phyloP scores from a whole-genome alignment of 345 rosid species.

The Heritiera fomes region DNA sequence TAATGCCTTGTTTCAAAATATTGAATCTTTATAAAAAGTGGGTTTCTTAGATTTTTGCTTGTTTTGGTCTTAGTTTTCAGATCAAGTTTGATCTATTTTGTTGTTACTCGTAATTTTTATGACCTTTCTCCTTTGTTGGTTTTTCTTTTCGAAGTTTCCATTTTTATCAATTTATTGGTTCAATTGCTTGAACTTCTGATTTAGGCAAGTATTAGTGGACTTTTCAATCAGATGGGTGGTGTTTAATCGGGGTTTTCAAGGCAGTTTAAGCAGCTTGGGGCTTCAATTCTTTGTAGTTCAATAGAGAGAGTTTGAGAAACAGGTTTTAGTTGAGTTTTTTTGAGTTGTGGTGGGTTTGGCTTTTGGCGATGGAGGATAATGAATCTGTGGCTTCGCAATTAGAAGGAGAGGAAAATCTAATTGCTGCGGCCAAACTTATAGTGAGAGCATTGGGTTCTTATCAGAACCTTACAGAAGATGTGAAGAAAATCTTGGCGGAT shows the following conservation, averaged over 20 bases:
- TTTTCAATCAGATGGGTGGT: constrained; percentile 1
- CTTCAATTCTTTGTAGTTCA: neutral
- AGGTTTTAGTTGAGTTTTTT: constrained; percentile 6
- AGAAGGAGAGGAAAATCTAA: constrained; percentile 61
- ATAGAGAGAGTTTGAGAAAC: neutral
- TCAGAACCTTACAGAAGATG: constrained; percentile 54
- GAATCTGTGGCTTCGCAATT: constrained; percentile 26
- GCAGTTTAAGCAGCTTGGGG: neutral
- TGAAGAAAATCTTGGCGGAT: constrained; percentile 57
- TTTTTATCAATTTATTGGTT: constrained; percentile 2
- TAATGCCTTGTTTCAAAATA: neutral
- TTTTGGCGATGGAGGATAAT: constrained; percentile 51
- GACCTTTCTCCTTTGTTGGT: neutral
- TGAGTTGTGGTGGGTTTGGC: constrained; percentile 20
- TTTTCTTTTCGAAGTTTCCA: neutral
- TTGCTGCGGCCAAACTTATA: constrained; percentile 66
- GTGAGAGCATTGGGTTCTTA: constrained; percentile 57
- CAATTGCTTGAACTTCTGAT: constrained; percentile 17
- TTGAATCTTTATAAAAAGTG: neutral
- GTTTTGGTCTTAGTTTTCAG: neutral
- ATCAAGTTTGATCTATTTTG: constrained; percentile 10
- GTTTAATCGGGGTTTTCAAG: constrained; percentile 1
- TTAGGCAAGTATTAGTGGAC: constrained; percentile 5
- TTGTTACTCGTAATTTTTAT: neutral
- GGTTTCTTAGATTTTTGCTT: neutral